These are phyloP conservation scores for Dothistroma pini DNA, from an alignment of 2,329 filamentous ascomycete genomes.

Conservation along the genomic window DNA sequence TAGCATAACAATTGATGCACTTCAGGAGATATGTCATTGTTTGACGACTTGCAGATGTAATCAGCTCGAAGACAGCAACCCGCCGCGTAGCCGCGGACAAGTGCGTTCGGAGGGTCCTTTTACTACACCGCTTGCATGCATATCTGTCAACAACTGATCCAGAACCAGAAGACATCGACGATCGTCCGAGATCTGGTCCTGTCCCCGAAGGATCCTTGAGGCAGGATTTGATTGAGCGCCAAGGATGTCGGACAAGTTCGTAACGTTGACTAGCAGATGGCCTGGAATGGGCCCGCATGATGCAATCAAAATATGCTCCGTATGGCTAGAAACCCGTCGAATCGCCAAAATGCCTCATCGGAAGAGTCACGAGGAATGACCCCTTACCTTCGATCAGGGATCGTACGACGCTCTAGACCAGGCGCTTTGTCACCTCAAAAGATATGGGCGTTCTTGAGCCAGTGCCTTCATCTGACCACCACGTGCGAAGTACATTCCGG, in stretches of 20 bases:
- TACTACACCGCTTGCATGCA: not conserved
- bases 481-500: too few relatives aligned
- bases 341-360: not conserved
- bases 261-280: not conserved
- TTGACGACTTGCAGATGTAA: not conserved
- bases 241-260: not conserved
- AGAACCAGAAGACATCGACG: not conserved
- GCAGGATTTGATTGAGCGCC: not conserved
- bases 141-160: not conserved
- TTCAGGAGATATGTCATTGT: not conserved
- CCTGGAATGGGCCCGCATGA: not conserved
- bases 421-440: too few relatives aligned
- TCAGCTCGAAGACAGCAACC: not conserved
- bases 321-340: not conserved
- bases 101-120: too few relatives aligned
- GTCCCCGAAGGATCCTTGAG: not conserved
- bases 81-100: too few relatives aligned
- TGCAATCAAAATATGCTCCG: not conserved
- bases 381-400: too few relatives aligned
- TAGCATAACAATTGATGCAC: not conserved
- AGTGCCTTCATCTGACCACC: too few relatives aligned
- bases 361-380: not conserved
- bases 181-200: not conserved
- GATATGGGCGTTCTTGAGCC: too few relatives aligned
- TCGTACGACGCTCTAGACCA: too few relatives aligned